Base-by-base conservation (phyloP, 2,329 filamentous ascomycete species). In the Chaetomium sp. region DNA sequence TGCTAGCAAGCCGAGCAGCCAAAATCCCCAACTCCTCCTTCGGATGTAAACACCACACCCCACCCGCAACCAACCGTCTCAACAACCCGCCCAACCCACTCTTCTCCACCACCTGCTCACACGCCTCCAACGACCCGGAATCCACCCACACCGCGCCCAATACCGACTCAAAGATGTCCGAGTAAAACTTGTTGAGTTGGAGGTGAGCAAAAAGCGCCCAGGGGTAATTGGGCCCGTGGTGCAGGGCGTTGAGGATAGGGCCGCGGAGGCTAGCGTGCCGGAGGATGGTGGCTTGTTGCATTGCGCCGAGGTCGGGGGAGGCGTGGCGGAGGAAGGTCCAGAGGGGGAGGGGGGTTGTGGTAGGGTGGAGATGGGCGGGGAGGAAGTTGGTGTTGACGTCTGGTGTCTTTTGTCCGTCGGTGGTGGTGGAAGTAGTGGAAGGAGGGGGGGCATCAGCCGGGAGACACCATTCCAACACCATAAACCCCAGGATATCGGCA, bases 61-160 rank as follows among this genome's bases (percentile, higher is more conserved):
- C 65, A 2, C 79, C 79, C 1, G 75, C 71, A 8, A 95, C 63
- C 9, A 91, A 72, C 2, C 84, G 77, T 0, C 79, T 72, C 56
- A 95, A 69, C 60, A 82, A 82, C 0, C 71, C 67, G 41, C 91
- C 61, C 4, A 96, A 74, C 0, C 89, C 89, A 3, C 90, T 72
- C 0, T 74, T 72, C 45, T 80, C 76, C 0, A 89, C 68, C 40
- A 96, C 76, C 0, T 52, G 65, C 49, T 78, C 74, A 64, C 89
- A 95, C 0, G 67, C 68, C 0, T 73, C 73, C 11, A 89, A 66
- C 1, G 79, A 77, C 0, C 87, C 87, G 0, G 78, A 88, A 68
- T 97, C 94, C 19, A 96, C 75, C 76, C 88, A 96, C 0, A 96
- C 78, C 0, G 91, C 91, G 0, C 89, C 92, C 0, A 97, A 70